Conservation (phyloP, 768 basidiomycete species). For the Sarcodon sp. region DNA sequence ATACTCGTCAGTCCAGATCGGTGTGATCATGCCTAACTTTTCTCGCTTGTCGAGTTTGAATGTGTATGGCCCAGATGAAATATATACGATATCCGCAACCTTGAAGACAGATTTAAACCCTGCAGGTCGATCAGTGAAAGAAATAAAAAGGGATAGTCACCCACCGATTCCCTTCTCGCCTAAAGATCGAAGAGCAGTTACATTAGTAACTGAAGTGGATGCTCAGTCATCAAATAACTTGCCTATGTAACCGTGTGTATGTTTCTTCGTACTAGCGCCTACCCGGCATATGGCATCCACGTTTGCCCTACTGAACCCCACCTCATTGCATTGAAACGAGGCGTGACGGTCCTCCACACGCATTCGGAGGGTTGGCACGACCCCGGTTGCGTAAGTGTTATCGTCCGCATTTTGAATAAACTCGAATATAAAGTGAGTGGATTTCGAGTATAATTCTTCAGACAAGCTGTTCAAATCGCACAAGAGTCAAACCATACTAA, state of each 20-base stretch:
- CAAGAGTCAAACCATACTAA: no score
- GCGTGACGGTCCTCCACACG: constrained; percentile 4
- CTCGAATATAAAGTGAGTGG: constrained; percentile 15
- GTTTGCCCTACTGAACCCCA: constrained; percentile 9
- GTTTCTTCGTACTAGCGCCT: constrained; percentile 14
- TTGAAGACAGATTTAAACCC: constrained; percentile 17
- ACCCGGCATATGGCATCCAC: constrained; percentile 14
- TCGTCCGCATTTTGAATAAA: constrained; percentile 17
- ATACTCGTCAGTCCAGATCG: constrained; percentile 2
- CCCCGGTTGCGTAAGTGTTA: constrained; percentile 6
- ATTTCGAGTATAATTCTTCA: constrained; percentile 14
- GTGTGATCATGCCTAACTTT: constrained; percentile 14
- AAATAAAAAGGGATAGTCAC: background rate
- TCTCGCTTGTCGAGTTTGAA: constrained; percentile 10
- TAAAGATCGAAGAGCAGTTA: background rate
- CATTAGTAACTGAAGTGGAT: background rate
- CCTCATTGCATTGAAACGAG: constrained; percentile 12
- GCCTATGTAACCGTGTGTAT: constrained; percentile 5
- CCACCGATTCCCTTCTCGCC: constrained; percentile 17
- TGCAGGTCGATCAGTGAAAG: background rate
- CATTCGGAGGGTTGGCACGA: constrained; percentile 7
- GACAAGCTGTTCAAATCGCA: constrained; percentile 6
- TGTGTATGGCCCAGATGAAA: constrained; percentile 9
- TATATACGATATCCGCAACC: constrained; percentile 12
- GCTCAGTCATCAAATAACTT: background rate